A percentile compares a stretch with the other conserved stretches of the same genome.
Evolutionary conservation across 2,329 filamentous ascomycete species (phyloP).

Genomic region (Drechslera avenae): DNA sequence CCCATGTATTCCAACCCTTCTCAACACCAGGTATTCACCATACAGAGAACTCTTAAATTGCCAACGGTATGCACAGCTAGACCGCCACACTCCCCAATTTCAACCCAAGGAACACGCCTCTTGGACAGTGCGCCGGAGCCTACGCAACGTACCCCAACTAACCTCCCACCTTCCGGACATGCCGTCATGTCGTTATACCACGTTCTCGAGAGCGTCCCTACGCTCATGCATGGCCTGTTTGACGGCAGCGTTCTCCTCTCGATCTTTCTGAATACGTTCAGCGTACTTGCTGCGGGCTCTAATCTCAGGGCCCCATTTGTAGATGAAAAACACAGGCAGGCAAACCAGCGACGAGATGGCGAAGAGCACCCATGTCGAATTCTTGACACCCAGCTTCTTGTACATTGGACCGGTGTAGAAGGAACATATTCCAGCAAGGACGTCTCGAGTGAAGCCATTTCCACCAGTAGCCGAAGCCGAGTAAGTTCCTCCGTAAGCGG

Average conservation of each 20-base stretch:
- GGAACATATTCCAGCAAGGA: constrained; percentile 73
- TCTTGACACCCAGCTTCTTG: constrained; percentile 32
- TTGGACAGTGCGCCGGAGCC: too few species aligned
- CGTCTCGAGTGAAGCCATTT: constrained; percentile 75
- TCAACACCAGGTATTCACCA: too few species aligned
- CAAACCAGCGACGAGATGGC: constrained; percentile 56
- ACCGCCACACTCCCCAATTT: too few species aligned
- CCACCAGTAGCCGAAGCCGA: constrained; percentile 77
- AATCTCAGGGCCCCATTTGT: constrained; percentile 60
- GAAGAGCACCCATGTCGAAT: constrained; percentile 52
- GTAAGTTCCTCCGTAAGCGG: constrained; percentile 70
- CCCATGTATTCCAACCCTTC: too few species aligned
- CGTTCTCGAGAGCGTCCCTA: not conserved
- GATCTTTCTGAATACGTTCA: constrained; percentile 27
- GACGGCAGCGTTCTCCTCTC: constrained; percentile 18
- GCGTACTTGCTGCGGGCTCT: constrained; percentile 47
- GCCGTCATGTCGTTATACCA: too few species aligned
- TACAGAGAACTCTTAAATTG: too few species aligned
- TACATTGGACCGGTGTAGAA: constrained; percentile 54
- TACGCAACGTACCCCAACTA: too few species aligned
- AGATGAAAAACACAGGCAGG: constrained; percentile 62
- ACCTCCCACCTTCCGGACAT: too few species aligned
- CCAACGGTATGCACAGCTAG: too few species aligned
- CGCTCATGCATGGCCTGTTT: constrained; percentile 8
- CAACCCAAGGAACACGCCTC: too few species aligned